Evolutionary conservation across 495 filamentous ascomycete genomes (phyloP).

Genomic region (Neurospora sp.): DNA sequence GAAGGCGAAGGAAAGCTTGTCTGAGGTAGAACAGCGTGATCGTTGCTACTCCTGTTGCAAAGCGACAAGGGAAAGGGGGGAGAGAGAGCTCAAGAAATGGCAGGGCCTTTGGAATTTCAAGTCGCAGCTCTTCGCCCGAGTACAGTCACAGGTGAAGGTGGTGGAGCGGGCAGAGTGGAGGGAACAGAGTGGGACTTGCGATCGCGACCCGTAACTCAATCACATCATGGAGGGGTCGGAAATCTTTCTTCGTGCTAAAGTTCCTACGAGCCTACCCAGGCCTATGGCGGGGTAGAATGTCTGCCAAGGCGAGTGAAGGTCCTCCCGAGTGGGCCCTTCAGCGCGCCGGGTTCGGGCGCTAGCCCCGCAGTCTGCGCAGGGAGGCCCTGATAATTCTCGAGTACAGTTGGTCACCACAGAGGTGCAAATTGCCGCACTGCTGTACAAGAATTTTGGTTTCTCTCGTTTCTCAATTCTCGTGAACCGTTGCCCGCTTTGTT

Average conservation of each 20-base stretch:
- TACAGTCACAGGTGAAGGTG: neutral
- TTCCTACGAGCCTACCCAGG: slow-evolving; percentile 1
- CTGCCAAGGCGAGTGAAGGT: neutral
- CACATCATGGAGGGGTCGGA: slow-evolving; percentile 5
- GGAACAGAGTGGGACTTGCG: neutral
- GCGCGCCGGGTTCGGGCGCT: slow-evolving; percentile 10
- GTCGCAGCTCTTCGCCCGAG: neutral
- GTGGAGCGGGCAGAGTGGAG: neutral
- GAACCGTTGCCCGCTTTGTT: neutral
- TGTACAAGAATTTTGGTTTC: neutral
- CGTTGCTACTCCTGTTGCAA: neutral
- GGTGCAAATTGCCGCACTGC: neutral
- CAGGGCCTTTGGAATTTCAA: neutral
- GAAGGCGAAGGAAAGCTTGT: neutral
- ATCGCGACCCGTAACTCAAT: neutral
- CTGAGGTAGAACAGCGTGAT: neutral
- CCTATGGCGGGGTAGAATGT: slow-evolving; percentile 7
- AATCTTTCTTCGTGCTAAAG: slow-evolving; percentile 1
- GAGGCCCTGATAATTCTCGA: neutral
- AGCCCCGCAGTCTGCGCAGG: slow-evolving; percentile 3
- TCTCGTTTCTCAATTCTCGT: neutral
- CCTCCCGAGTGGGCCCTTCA: neutral
- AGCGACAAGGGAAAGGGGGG: neutral
- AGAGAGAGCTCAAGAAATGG: neutral
- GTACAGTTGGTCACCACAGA: neutral